phyloP scores from a whole-genome alignment of 1,284 basidiomycete species.

The Naganishia liquefaciens region DNA sequence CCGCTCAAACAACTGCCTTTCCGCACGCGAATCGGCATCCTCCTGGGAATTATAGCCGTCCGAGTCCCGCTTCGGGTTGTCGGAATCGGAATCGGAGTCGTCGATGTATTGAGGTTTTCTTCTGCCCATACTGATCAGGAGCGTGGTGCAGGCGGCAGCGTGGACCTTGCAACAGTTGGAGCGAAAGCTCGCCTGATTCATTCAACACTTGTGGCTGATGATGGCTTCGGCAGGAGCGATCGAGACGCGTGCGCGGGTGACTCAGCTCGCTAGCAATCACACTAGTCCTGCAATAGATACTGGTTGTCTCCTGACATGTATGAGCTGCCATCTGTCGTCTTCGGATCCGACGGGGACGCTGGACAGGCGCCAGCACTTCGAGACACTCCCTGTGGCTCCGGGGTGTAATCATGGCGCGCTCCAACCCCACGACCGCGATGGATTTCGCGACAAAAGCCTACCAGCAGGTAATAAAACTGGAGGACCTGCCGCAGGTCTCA shows the following conservation, averaged over 20 bases:
- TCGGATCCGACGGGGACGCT: too few species aligned
- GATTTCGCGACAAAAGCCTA: slow-evolving; percentile 24
- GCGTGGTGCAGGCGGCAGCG: too few species aligned
- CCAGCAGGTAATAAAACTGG: slow-evolving; percentile 21
- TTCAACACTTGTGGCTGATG: neutral
- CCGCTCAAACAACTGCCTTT: slow-evolving; percentile 76
- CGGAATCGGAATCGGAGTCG: slow-evolving; percentile 67
- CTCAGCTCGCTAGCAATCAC: neutral
- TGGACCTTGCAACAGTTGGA: too few species aligned
- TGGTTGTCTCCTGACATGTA: neutral
- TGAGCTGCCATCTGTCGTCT: too few species aligned
- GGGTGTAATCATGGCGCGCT: slow-evolving; percentile 14
- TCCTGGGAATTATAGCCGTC: slow-evolving; percentile 56
- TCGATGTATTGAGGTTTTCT: slow-evolving; percentile 77
- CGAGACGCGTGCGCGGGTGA: slow-evolving; percentile 6
- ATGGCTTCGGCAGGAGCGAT: slow-evolving; percentile 2
- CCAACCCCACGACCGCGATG: slow-evolving; percentile 6
- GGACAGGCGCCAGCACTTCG: too few species aligned
- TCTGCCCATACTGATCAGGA: slow-evolving; percentile 65
- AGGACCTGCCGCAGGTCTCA: slow-evolving; percentile 46
- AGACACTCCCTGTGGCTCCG: too few species aligned
- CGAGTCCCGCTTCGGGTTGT: slow-evolving; percentile 61
- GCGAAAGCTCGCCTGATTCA: too few species aligned
- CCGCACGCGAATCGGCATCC: slow-evolving; percentile 71
- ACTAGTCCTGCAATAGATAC: neutral